Evolutionary conservation across 805 yeast genomes (phyloP).

Genomic region (Myxozyma sirexii): DNA sequence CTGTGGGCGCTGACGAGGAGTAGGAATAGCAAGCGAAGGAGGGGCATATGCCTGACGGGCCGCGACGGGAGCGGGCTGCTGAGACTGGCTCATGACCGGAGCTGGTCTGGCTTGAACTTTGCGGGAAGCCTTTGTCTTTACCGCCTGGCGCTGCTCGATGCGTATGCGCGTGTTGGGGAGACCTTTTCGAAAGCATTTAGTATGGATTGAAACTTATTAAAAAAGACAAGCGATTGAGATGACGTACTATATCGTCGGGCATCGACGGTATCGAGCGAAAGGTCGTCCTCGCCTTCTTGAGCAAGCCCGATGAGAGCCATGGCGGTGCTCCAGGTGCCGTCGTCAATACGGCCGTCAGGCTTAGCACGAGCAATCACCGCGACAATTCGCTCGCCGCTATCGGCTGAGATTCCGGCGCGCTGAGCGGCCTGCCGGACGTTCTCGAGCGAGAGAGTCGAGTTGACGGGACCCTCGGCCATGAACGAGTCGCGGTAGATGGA

Average conservation of each 20-base stretch:
- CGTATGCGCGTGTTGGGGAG: constrained; percentile 21
- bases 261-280: constrained; percentile 39
- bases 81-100: not conserved
- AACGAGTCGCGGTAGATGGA: constrained; percentile 31
- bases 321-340: constrained; percentile 41
- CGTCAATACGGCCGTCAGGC: constrained; percentile 35
- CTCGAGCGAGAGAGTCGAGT: constrained; percentile 27
- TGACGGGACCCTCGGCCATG: constrained; percentile 33
- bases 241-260: constrained; percentile 29
- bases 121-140: constrained; percentile 1
- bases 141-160: constrained; percentile 3
- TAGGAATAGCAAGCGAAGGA: not conserved
- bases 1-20: constrained; percentile 3
- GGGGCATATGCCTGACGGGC: constrained; percentile 13
- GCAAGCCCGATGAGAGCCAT: constrained; percentile 43
- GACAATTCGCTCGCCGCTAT: constrained; percentile 22
- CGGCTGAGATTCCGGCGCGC: constrained; percentile 30
- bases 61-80: not conserved
- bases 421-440: constrained; percentile 28
- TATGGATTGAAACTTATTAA: no score
- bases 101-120: constrained; percentile 5
- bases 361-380: constrained; percentile 27
- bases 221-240: no score
- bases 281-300: constrained; percentile 40
- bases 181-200: not conserved